Evolutionary conservation across 208 protist species (phyloP).

Genomic region (Vickermania ingenoplastis): DNA sequence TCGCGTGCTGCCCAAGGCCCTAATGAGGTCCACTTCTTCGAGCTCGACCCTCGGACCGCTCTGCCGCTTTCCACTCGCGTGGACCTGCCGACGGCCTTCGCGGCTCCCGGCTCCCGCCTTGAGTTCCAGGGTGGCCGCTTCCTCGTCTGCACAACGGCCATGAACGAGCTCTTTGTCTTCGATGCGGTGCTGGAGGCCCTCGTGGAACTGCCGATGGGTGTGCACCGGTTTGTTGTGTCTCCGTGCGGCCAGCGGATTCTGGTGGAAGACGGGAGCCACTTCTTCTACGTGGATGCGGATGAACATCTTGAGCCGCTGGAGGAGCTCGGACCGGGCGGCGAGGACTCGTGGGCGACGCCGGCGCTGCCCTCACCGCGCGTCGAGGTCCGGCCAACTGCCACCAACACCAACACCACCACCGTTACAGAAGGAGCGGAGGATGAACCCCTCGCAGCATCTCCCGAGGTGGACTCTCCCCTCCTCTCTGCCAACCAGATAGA

Average conservation of each 20-base stretch:
- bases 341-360: too few relatives aligned
- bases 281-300: conserved; percentile 13
- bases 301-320: not conserved
- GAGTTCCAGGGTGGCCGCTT: conserved; percentile 43
- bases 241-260: conserved; percentile 24
- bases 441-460: too few relatives aligned
- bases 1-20: not conserved
- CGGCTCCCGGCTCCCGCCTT: conserved; percentile 19
- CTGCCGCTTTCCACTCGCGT: not conserved
- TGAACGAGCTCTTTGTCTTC: conserved; percentile 39
- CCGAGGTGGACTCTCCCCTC: too few relatives aligned
- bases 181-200: conserved; percentile 31
- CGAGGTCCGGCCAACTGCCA: too few relatives aligned
- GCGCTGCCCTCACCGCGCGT: too few relatives aligned
- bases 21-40: not conserved
- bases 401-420: too few relatives aligned
- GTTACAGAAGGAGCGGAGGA: too few relatives aligned
- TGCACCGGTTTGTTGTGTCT: conserved; percentile 50
- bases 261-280: conserved; percentile 27
- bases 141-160: conserved; percentile 33
- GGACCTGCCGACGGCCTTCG: conserved; percentile 38
- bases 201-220: conserved; percentile 37
- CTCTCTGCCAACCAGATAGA: too few relatives aligned
- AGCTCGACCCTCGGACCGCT: not conserved
- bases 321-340: not conserved